A percentile compares a stretch with the other conserved stretches of the same genome.
Conservation (phyloP, 2,329 filamentous ascomycete genomes). For the Sarocladiaceae sp. region DNA sequence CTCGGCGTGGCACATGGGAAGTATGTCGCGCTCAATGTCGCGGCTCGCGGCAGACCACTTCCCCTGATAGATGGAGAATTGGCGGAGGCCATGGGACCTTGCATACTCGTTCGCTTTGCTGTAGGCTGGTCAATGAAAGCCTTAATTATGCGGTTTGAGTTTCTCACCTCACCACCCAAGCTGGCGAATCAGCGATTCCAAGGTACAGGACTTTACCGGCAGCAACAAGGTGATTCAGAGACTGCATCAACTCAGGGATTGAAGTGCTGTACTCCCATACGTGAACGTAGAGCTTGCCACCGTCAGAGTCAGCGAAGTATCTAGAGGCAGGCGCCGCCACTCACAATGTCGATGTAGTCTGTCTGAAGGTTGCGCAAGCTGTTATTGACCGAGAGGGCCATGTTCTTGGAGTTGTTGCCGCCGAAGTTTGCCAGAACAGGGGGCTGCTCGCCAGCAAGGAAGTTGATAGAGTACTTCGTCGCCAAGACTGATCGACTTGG, state of each 20-base stretch:
- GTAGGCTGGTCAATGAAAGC: background rate
- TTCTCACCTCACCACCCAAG: conserved; percentile 54
- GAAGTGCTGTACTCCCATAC: conserved; percentile 66
- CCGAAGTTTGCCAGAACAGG: conserved; percentile 44
- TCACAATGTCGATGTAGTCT: conserved; percentile 60
- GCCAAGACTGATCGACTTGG: conserved; percentile 47
- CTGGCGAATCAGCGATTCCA: conserved; percentile 62
- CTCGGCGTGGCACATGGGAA: conserved; percentile 35
- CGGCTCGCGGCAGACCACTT: conserved; percentile 32
- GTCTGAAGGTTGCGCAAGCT: conserved; percentile 58
- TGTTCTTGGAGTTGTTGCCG: conserved; percentile 57
- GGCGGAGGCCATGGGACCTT: conserved; percentile 60
- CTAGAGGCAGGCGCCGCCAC: conserved; percentile 11
- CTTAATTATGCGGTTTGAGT: background rate
- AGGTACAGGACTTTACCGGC: conserved; percentile 59
- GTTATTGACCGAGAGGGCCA: conserved; percentile 48
- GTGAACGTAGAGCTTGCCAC: conserved; percentile 48
- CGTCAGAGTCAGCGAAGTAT: conserved; percentile 1
- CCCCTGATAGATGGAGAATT: conserved; percentile 51
- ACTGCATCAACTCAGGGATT: conserved; percentile 63
- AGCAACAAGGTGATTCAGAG: conserved; percentile 53
- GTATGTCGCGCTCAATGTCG: conserved; percentile 36
- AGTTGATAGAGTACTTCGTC: conserved; percentile 62
- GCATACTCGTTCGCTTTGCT: conserved; percentile 64
- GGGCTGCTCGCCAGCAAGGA: conserved; percentile 33